Evolutionary conservation across 2,329 filamentous ascomycete genomes (phyloP), one percentile per base, ranked within the genome.

Genomic region (Cylindrodendrum hubeiense): DNA sequence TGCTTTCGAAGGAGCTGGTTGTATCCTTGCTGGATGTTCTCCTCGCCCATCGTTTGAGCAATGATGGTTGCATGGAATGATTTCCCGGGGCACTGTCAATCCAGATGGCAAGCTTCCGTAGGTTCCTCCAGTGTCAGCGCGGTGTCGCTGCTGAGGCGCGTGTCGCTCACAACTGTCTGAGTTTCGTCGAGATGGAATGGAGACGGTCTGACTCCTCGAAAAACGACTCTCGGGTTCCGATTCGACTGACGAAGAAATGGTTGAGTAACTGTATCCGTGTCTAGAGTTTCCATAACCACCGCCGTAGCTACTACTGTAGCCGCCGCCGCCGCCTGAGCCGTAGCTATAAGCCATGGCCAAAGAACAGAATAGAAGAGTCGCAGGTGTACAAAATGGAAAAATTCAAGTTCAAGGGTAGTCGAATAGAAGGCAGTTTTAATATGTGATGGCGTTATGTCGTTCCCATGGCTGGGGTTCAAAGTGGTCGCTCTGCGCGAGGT

Each of bases 61-160:
- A 9, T 33, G 30, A 3, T 39, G 26, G 12, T 54, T 34, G 34
- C 61, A 54, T 28, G 19, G 41, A 3, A 49, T n/a, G 6, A 37
- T 50, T 10, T 44, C 24, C 28, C 49, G 44, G 24, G 51, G 49
- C 41, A 58, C 39, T 9, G 60, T 39, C 54, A 63, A 43, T 5
- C 61, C 61, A n/a, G 54, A 59, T 7, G 39, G 33, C 4, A 63
- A 22, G 26, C 61, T 52, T 24, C 24, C 55, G 19, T 63, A 63
- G 17, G 28, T 51, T 30, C 46, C 26, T 30, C 24, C 37, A 10
- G 30, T 37, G 17, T 59, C 49, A n/a, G 43, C 26, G 26, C 61
- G 30, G n/a, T 52, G 54, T 22, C 44, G 49, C 17, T 21, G 10
- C 9, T 39, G 53, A 9, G 39, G 10, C 19, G 41, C 24, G 5